These are phyloP conservation scores for Heteromeles arbutifolia DNA, from an alignment of 306 rosid species.

Conservation along the genomic window DNA sequence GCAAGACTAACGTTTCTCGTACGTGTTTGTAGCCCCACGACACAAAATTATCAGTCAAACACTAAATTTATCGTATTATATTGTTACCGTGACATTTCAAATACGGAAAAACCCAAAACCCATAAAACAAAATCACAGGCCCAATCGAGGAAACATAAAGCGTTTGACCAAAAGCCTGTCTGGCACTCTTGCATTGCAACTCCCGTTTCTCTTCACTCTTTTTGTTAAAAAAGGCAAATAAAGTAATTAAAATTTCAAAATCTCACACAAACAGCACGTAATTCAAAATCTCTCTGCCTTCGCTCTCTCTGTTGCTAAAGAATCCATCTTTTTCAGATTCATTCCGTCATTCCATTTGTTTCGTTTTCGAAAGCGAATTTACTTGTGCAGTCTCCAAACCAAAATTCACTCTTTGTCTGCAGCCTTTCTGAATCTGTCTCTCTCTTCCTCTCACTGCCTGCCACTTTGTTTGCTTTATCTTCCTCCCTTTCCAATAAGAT, in stretches of 20 bases:
- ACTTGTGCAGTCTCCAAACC: background rate
- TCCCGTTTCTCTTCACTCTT: slow-evolving; percentile 4
- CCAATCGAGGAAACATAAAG: no score
- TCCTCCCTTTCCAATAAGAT: slow-evolving; percentile 2
- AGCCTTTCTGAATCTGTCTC: slow-evolving; percentile 9
- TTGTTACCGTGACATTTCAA: no score
- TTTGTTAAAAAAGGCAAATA: background rate
- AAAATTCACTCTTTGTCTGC: slow-evolving; percentile 28
- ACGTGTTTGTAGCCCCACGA: rapidly evolving
- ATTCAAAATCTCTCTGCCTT: slow-evolving; percentile 31
- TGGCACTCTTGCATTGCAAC: slow-evolving; percentile 6
- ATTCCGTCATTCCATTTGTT: background rate
- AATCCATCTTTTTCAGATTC: slow-evolving; percentile 6
- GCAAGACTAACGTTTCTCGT: no score
- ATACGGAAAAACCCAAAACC: no score
- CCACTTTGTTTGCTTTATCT: background rate
- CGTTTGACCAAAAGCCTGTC: background rate
- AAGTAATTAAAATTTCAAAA: slow-evolving; percentile 1
- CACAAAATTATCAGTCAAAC: no score
- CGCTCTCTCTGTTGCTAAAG: background rate
- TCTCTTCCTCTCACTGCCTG: background rate
- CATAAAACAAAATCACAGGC: background rate
- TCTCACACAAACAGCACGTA: slow-evolving; percentile 24
- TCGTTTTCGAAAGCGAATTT: background rate
- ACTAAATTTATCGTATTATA: no score